These are phyloP conservation scores for Olyra latifolia DNA, from an alignment of 176 grass and related monocot species.

Conservation along the genomic window DNA sequence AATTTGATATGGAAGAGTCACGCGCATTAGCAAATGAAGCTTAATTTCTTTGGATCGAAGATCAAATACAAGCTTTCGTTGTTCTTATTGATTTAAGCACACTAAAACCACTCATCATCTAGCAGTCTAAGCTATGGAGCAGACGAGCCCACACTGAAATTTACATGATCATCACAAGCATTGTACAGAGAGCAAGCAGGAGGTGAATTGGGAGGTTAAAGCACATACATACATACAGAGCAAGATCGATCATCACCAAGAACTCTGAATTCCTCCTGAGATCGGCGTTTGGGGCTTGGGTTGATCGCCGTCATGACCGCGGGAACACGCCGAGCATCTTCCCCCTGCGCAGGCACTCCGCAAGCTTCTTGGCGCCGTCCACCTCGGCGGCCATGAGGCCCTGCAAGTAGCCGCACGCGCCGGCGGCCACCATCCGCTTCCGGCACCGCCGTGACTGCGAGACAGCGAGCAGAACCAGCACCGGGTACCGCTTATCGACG, in stretches of 20 bases:
- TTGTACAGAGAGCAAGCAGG: background rate
- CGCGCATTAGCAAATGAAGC: background rate
- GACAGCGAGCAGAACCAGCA: constrained; percentile 54
- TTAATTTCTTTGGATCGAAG: constrained; percentile 15
- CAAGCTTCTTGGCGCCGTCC: constrained; percentile 77
- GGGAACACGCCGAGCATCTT: constrained; percentile 90
- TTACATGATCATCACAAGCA: constrained; percentile 24
- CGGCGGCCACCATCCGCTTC: constrained; percentile 83
- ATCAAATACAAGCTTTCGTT: constrained; percentile 28
- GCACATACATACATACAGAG: constrained; percentile 33
- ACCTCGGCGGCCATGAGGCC: constrained; percentile 53
- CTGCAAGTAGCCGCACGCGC: constrained; percentile 75
- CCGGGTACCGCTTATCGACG: constrained; percentile 51
- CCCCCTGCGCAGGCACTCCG: constrained; percentile 66
- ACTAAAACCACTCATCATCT: constrained; percentile 2
- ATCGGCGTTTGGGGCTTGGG: background rate
- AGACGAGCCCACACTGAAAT: constrained; percentile 3
- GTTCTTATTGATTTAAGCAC: constrained; percentile 32
- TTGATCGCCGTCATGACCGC: constrained; percentile 42
- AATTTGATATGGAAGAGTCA: background rate
- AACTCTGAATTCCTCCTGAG: background rate
- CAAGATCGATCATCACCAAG: background rate
- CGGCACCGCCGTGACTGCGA: constrained; percentile 62
- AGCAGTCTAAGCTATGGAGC: constrained; percentile 37
- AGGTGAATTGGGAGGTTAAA: background rate